These are phyloP conservation scores for Botrytis byssoidea DNA, from an alignment of 2,329 filamentous ascomycete genomes.

Conservation along the genomic window DNA sequence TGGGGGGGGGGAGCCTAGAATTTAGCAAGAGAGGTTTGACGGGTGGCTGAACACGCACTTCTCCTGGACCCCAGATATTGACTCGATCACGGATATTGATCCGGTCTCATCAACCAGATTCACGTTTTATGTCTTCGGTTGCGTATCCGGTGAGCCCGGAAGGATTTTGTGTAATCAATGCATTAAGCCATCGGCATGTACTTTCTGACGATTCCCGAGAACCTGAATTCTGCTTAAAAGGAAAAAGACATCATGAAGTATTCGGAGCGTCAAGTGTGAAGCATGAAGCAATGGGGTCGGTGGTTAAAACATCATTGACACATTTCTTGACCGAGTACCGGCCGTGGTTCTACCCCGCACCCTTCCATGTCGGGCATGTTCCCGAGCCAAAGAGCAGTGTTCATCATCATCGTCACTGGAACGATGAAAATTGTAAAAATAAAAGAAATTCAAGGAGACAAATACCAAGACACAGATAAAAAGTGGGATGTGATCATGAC, in stretches of 20 bases:
- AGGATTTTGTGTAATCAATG: conserved; percentile 6
- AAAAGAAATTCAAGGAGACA: neutral
- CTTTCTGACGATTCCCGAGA: neutral
- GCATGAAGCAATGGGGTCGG: neutral
- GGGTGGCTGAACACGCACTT: neutral
- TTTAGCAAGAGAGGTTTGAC: neutral
- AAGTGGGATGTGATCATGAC: neutral
- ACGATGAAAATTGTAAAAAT: neutral
- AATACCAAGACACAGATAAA: neutral
- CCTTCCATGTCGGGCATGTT: neutral
- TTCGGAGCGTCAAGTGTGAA: neutral
- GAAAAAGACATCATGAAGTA: neutral
- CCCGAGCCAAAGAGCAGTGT: neutral
- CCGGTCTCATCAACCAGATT: neutral
- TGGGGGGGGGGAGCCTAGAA: neutral
- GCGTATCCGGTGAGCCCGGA: neutral
- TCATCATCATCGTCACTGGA: neutral
- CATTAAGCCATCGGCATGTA: neutral
- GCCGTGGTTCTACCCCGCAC: neutral
- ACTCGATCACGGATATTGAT: neutral
- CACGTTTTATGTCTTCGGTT: conserved; percentile 1
- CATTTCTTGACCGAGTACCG: conserved; percentile 15
- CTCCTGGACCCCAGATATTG: neutral
- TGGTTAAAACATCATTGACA: conserved; percentile 5
- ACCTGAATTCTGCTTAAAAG: neutral